phyloP scores from a whole-genome alignment of 129 eudicot species.

The Centaurea solstitialis region DNA sequence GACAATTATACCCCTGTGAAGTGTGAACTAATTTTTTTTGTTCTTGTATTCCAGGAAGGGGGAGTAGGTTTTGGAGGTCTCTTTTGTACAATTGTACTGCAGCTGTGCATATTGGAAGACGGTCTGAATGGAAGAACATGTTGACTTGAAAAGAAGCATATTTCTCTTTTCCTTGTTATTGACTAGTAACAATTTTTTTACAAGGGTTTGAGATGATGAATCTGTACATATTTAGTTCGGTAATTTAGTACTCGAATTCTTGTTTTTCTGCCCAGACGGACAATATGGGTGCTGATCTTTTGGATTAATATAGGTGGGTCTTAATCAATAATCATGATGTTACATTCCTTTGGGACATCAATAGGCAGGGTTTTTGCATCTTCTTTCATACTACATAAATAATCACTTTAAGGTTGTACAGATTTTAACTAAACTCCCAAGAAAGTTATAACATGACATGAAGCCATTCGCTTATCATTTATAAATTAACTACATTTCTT shows the following conservation, averaged over 20 bases:
- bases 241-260: conserved; percentile 2
- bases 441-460: not conserved
- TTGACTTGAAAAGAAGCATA: not conserved
- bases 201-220: conserved; percentile 4
- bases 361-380: not conserved
- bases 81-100: not conserved
- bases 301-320: conserved; percentile 13
- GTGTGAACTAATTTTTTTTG: not conserved
- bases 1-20: not conserved
- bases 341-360: conserved; percentile 13
- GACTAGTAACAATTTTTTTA: not conserved
- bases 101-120: conserved; percentile 2
- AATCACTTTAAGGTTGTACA: not conserved
- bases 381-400: not conserved
- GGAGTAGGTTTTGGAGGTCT: conserved; percentile 1
- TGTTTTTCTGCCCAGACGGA: conserved; percentile 3
- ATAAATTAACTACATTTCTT: not conserved
- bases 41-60: conserved; percentile 17
- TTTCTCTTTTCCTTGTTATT: conserved; percentile 17
- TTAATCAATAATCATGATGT: not conserved
- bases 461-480: conserved; percentile 14
- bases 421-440: not conserved
- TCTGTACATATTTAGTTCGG: conserved; percentile 30
- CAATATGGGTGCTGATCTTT: not conserved
- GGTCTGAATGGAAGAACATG: conserved; percentile 8